Percentiles rank a stretch among this genome's conserved stretches.
These are phyloP conservation scores for Patellifolia procumbens DNA, from an alignment of 179 eudicot species.

Conservation along the genomic window DNA sequence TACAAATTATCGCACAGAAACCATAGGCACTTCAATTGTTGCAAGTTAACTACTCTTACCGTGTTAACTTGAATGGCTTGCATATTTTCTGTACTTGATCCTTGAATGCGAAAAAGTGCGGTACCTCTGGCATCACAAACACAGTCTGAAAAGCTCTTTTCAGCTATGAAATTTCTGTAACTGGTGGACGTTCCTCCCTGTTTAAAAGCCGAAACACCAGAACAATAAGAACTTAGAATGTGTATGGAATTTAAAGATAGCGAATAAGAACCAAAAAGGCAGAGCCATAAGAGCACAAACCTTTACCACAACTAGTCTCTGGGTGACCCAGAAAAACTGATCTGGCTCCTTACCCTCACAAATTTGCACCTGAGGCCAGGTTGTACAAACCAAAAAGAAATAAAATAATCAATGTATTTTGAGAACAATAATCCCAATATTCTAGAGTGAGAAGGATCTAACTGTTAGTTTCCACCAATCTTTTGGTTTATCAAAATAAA, in stretches of 20 bases:
- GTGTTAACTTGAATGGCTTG: slow-evolving; percentile 64
- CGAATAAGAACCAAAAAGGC: too few relatives aligned
- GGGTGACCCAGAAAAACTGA: slow-evolving; percentile 48
- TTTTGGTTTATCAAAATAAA: neutral
- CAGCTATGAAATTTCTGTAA: slow-evolving; percentile 41
- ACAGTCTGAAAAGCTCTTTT: slow-evolving; percentile 43
- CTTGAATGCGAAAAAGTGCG: slow-evolving; percentile 63
- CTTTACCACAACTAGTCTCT: slow-evolving; percentile 49
- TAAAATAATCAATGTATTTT: neutral
- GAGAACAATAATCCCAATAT: neutral
- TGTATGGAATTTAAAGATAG: too few relatives aligned
- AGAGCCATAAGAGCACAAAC: slow-evolving; percentile 18
- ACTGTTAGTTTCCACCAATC: neutral
- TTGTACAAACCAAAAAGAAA: slow-evolving; percentile 15
- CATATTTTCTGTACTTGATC: slow-evolving; percentile 44
- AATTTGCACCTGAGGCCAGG: slow-evolving; percentile 50
- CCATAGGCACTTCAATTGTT: neutral
- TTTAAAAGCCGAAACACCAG: slow-evolving; percentile 1
- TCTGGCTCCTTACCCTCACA: slow-evolving; percentile 51
- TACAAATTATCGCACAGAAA: slow-evolving; percentile 6
- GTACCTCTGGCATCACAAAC: slow-evolving; percentile 44
- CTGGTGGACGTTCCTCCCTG: slow-evolving; percentile 58
- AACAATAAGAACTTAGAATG: neutral
- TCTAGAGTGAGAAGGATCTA: neutral
- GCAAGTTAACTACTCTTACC: slow-evolving; percentile 23